Percentiles rank a stretch among this genome's conserved stretches.
Evolutionary conservation across 208 protist species (phyloP).

Genomic region (Acanthamoeba lenticulata): DNA sequence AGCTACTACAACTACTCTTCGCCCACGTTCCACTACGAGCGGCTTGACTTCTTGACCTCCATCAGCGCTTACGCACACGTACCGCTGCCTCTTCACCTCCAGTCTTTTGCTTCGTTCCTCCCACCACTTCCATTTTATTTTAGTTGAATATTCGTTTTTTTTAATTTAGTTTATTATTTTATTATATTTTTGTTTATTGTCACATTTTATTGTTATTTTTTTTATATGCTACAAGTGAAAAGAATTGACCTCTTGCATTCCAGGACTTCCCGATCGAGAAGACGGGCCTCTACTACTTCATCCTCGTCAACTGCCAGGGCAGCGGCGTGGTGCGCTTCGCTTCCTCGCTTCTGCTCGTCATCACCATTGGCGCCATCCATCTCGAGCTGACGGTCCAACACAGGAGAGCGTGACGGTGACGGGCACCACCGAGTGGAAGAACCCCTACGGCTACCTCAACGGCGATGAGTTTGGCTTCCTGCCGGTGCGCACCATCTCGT

Average conservation of each 20-base stretch:
- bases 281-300: slow-evolving; percentile 51
- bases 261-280: slow-evolving; percentile 2
- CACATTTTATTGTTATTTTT: background rate
- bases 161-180: too few species aligned
- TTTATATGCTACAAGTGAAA: background rate
- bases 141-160: too few species aligned
- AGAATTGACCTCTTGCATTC: background rate
- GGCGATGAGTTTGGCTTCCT: slow-evolving; percentile 60
- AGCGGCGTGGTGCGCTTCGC: background rate
- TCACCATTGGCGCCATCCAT: background rate
- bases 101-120: background rate
- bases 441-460: slow-evolving; percentile 56
- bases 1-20: slow-evolving; percentile 35
- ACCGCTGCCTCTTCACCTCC: background rate
- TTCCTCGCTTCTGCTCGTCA: background rate
- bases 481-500: too few species aligned
- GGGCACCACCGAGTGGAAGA: slow-evolving; percentile 39
- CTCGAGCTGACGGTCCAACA: background rate
- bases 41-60: background rate
- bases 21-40: slow-evolving; percentile 6
- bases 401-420: background rate
- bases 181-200: background rate
- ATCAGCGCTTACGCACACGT: background rate
- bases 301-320: slow-evolving; percentile 18
- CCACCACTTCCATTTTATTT: background rate